Conservation (phyloP, 495 filamentous ascomycete genomes). For the Trichocladium uniseriatum region DNA sequence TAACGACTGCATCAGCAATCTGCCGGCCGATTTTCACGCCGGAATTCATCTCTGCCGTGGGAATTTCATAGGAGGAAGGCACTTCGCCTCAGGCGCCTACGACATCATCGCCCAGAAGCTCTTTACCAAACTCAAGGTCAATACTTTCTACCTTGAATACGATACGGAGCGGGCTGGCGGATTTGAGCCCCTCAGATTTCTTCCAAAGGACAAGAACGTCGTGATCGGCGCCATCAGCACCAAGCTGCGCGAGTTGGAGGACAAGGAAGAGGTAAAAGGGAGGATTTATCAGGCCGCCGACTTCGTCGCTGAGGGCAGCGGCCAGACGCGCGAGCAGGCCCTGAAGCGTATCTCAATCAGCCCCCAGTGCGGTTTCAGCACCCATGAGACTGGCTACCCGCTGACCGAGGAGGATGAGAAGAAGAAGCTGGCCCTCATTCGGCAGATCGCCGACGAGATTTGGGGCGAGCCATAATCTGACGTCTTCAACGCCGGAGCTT, state of each 20-base stretch:
- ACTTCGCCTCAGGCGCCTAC: constrained; percentile 75
- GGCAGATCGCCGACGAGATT: constrained; percentile 61
- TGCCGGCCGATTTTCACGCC: constrained; percentile 60
- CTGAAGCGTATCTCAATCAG: constrained; percentile 60
- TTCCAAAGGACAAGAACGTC: constrained; percentile 66
- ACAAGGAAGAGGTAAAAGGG: constrained; percentile 63
- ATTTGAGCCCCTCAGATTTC: constrained; percentile 65
- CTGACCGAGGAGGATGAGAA: constrained; percentile 59
- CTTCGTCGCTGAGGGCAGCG: constrained; percentile 60
- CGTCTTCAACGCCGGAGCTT: no score
- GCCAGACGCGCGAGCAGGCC: constrained; percentile 53
- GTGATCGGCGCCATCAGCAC: constrained; percentile 67
- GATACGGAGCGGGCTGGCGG: constrained; percentile 66
- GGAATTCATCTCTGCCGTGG: constrained; percentile 74
- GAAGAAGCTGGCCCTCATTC: constrained; percentile 56
- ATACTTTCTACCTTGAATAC: constrained; percentile 80
- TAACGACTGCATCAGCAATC: constrained; percentile 58
- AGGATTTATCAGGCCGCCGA: constrained; percentile 58
- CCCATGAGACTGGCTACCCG: constrained; percentile 58
- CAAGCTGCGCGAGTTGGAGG: constrained; percentile 65
- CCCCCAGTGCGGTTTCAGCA: constrained; percentile 76
- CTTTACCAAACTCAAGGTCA: constrained; percentile 64
- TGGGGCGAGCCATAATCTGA: constrained; percentile 50
- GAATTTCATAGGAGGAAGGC: constrained; percentile 68
- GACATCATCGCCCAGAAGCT: constrained; percentile 72